Percentiles rank a stretch among this genome's conserved stretches.
Evolutionary conservation across 2,329 filamentous ascomycete species (phyloP).

Genomic region (Macrophomina tecta): DNA sequence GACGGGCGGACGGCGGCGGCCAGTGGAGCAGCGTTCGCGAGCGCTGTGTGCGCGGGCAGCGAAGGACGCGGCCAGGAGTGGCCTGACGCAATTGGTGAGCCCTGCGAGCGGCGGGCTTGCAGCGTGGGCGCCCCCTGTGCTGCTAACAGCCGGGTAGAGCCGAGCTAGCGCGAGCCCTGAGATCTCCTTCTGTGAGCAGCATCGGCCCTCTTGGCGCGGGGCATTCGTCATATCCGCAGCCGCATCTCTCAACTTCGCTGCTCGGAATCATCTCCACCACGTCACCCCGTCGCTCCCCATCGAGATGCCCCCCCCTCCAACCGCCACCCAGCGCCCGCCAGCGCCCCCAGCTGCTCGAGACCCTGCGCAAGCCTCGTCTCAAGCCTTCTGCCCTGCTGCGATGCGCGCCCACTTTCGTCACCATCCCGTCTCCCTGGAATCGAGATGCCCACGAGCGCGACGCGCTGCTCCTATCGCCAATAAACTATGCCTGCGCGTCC

Average conservation of each 20-base stretch:
- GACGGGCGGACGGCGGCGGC: too few species aligned
- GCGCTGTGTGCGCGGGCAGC: neutral
- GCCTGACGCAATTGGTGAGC: conserved; percentile 20
- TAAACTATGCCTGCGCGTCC: neutral
- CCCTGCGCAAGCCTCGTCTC: neutral
- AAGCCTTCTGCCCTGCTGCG: neutral
- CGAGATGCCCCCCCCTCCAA: neutral
- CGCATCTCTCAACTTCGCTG: neutral
- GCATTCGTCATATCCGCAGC: conserved; percentile 15
- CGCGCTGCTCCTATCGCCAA: conserved; percentile 3
- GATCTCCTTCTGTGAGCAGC: conserved; percentile 26
- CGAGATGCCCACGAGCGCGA: neutral
- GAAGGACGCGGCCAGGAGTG: neutral
- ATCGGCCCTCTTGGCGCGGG: conserved; percentile 25
- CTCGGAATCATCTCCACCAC: conserved; percentile 16
- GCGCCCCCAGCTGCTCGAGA: neutral
- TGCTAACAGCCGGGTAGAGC: conserved; percentile 24
- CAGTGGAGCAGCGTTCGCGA: neutral
- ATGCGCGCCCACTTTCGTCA: conserved; percentile 7
- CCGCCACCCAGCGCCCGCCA: neutral
- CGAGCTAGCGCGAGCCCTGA: conserved; percentile 25
- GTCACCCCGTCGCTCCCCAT: conserved; percentile 5
- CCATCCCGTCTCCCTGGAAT: neutral
- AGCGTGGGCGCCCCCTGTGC: neutral
- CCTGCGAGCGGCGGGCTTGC: neutral